Percentiles rank a stretch among this genome's conserved stretches.
Evolutionary conservation across 208 protist genomes (phyloP).

Genomic region (Leptomonas pyrrhocoris): DNA sequence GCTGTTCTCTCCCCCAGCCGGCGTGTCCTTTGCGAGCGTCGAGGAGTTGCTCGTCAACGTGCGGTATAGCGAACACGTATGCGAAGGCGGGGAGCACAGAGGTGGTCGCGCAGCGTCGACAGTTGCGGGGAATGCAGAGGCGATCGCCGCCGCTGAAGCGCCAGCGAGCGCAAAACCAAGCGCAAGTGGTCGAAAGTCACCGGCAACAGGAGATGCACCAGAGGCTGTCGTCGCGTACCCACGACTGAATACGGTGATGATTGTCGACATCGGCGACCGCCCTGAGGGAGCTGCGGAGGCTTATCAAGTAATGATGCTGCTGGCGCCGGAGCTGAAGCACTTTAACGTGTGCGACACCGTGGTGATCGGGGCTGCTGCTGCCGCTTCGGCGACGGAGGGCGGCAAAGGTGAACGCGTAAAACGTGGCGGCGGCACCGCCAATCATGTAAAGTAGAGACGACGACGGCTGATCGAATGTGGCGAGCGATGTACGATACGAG

Average conservation of each 20-base stretch:
- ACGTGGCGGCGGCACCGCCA: slow-evolving; percentile 12
- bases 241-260: slow-evolving; percentile 50
- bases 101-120: not conserved
- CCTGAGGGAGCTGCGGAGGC: slow-evolving; percentile 44
- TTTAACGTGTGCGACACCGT: slow-evolving; percentile 77
- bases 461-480: not conserved
- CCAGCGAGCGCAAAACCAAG: not conserved
- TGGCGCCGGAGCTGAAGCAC: slow-evolving; percentile 56
- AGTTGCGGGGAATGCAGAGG: not conserved
- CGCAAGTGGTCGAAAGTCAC: slow-evolving; percentile 22
- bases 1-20: slow-evolving; percentile 41
- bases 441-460: slow-evolving; percentile 10
- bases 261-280: slow-evolving; percentile 64
- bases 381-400: slow-evolving; percentile 29
- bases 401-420: slow-evolving; percentile 23
- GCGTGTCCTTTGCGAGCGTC: slow-evolving; percentile 38
- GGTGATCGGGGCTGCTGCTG: slow-evolving; percentile 28
- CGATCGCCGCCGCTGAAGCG: not conserved
- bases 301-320: slow-evolving; percentile 32
- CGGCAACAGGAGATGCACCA: slow-evolving; percentile 18
- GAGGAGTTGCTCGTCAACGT: slow-evolving; percentile 74
- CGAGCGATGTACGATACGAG: too few species aligned
- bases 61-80: slow-evolving; percentile 36
- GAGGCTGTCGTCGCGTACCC: slow-evolving; percentile 43
- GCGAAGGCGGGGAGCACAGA: slow-evolving; percentile 26